phyloP scores from a whole-genome alignment of 73 alveolate species.

The Blepharisma japonicum region DNA sequence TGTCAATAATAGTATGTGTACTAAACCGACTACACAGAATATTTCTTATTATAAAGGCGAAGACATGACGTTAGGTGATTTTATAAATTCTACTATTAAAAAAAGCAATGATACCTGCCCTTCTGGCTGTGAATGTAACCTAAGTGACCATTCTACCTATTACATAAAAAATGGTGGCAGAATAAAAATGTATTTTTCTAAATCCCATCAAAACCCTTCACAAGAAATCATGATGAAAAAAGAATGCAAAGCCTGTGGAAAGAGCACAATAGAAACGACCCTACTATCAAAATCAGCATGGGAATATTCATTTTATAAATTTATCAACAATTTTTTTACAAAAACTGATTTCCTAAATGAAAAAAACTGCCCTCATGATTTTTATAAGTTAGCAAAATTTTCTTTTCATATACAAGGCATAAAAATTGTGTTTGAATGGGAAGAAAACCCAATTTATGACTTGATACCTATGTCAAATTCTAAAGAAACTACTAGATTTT shows the following conservation, averaged over 20 bases:
- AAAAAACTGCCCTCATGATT: slow-evolving; percentile 4
- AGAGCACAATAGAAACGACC: not conserved
- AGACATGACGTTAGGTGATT: slow-evolving; percentile 8
- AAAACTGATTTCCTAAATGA: not conserved
- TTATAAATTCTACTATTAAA: not conserved
- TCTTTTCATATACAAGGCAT: not conserved
- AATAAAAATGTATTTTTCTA: not conserved
- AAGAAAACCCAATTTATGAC: not conserved
- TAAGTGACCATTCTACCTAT: slow-evolving; percentile 5
- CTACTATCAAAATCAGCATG: slow-evolving; percentile 22
- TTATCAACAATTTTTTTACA: slow-evolving; percentile 12
- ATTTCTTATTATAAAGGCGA: not conserved
- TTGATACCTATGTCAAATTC: too few species aligned
- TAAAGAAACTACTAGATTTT: too few species aligned
- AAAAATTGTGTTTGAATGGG: not conserved
- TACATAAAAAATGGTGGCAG: slow-evolving; percentile 2
- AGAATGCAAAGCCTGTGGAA: slow-evolving; percentile 18
- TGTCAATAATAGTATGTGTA: not conserved
- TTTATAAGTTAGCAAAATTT: not conserved
- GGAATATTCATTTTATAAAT: slow-evolving; percentile 27
- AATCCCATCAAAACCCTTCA: not conserved
- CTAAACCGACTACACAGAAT: not conserved
- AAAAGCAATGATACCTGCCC: not conserved
- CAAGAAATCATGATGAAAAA: slow-evolving; percentile 4
- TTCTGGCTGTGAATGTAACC: slow-evolving; percentile 13